A percentile compares a stretch with the other conserved stretches of the same genome.
These are phyloP conservation scores for Polychaeton citri DNA, from an alignment of 2,329 filamentous ascomycete genomes.

Conservation along the genomic window DNA sequence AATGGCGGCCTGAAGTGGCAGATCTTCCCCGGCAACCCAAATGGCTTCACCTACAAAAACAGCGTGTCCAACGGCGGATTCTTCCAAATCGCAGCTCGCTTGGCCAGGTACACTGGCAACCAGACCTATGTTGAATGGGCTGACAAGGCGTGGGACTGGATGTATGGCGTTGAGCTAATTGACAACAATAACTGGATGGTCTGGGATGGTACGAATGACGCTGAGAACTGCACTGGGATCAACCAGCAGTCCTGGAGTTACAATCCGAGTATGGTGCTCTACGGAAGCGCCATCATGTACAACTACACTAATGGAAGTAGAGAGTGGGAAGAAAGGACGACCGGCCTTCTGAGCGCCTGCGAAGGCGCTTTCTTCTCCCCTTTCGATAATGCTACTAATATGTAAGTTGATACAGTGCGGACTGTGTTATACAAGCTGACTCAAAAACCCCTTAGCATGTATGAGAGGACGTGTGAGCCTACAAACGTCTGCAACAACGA, in stretches of 20 bases:
- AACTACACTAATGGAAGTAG: slow-evolving; percentile 32
- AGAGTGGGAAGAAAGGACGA: slow-evolving; percentile 44
- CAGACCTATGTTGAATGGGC: slow-evolving; percentile 68
- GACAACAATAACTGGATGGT: slow-evolving; percentile 34
- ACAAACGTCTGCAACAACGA: slow-evolving; percentile 51
- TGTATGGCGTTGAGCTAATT: slow-evolving; percentile 36
- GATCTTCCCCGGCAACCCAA: slow-evolving; percentile 59
- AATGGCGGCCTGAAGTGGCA: slow-evolving; percentile 74
- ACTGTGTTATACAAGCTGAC: slow-evolving; percentile 1
- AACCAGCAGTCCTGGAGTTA: slow-evolving; percentile 45
- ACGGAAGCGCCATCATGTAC: slow-evolving; percentile 44
- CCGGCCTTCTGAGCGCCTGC: slow-evolving; percentile 44
- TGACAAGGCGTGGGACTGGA: slow-evolving; percentile 50
- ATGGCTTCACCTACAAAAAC: slow-evolving; percentile 48
- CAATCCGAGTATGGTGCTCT: slow-evolving; percentile 41
- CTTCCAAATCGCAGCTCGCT: slow-evolving; percentile 48
- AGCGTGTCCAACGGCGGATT: slow-evolving; percentile 45
- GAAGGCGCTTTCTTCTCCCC: slow-evolving; percentile 42
- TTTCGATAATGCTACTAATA: slow-evolving; percentile 31
- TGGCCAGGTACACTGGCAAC: slow-evolving; percentile 69
- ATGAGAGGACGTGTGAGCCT: slow-evolving; percentile 54
- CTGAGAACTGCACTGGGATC: slow-evolving; percentile 36
- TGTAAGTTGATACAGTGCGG: slow-evolving; percentile 20
- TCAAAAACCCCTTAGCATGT: slow-evolving; percentile 34
- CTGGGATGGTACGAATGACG: slow-evolving; percentile 42